Conservation (phyloP, 768 basidiomycete species). For the Lactarius sp. region DNA sequence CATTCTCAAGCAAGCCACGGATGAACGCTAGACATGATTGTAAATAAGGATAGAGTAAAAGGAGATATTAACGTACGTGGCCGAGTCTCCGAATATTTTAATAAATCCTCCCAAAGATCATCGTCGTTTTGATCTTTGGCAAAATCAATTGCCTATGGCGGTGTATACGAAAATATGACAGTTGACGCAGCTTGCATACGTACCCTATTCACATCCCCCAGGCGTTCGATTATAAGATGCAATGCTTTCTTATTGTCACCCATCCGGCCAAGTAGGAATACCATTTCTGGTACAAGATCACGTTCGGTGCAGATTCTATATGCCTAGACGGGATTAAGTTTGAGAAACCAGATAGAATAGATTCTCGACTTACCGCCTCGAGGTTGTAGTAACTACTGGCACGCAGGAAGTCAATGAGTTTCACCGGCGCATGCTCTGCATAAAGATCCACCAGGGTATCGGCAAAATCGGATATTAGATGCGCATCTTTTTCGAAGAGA, state of each 20-base stretch:
- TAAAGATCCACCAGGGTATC: slow-evolving; percentile 90
- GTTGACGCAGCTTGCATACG: slow-evolving; percentile 26
- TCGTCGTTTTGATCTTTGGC: slow-evolving; percentile 96
- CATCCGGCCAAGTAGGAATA: slow-evolving; percentile 95
- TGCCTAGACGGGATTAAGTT: slow-evolving; percentile 47
- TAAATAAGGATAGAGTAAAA: neutral
- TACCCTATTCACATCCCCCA: slow-evolving; percentile 88
- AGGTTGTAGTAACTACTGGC: slow-evolving; percentile 89
- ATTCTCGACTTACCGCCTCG: slow-evolving; percentile 52
- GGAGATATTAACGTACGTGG: slow-evolving; percentile 51
- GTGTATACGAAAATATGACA: neutral
- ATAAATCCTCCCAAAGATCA: slow-evolving; percentile 95
- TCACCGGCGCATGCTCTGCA: slow-evolving; percentile 75
- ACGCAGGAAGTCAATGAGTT: slow-evolving; percentile 86
- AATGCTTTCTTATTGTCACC: slow-evolving; percentile 95
- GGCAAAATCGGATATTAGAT: slow-evolving; percentile 72
- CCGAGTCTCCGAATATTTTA: slow-evolving; percentile 90
- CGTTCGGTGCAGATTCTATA: slow-evolving; percentile 80
- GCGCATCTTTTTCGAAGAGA: slow-evolving; percentile 80
- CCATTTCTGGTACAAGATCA: slow-evolving; percentile 93
- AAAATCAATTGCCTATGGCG: slow-evolving; percentile 71
- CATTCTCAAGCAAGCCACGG: slow-evolving; percentile 89
- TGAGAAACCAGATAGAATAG: neutral
- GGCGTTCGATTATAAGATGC: slow-evolving; percentile 88
- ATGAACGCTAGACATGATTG: slow-evolving; percentile 66